Evolutionary conservation across 2,329 filamentous ascomycete species (phyloP), one percentile per base, ranked within the genome.

Genomic region (Exophiala viscosa): DNA sequence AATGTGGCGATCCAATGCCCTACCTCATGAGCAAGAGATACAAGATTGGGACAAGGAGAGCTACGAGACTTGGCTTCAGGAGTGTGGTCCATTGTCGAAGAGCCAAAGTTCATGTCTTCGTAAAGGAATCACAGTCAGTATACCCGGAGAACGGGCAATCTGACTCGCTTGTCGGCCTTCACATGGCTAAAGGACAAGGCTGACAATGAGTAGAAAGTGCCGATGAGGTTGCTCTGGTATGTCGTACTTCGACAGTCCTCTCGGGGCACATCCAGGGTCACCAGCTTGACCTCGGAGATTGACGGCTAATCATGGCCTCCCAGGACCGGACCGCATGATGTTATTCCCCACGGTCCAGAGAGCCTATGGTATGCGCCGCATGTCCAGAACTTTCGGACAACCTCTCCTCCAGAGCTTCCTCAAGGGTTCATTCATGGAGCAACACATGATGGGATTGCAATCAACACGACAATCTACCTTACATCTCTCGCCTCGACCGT

Each of bases 1-100:
- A 15, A 45, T 45, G 28, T 45, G 43, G 43, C 43, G 43, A 17
- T 45, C 43, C 33, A 45, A 45, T 45, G 43, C 13, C 15, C 43
- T 45, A 6, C 43, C 43, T 6, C 13, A 45, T 33, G 43, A 45
- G 43, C 20, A 15, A 7, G 23, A 45, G 18, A 45, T 45, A 8
- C 43, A 45, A 31, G 20, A 7, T 33, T 45, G 43, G 43, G 43
- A 45, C 17, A 45, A 31, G 15, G 23, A 45, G 28, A 45, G 43
- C 34, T 45, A 45, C 43, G 23, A 32, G n/a, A 13, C 14, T 17
- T 45, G 43, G 43, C 18, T 45, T 5, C 28, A n/a, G 43, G 2
- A 33, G 13, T 32, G 33, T 23, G n/a, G n/a, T 41, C 18, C 38
- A n/a, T n/a, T n/a, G 38, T 41, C 38, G n/a, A 41, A 41, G n/a